Percentiles rank a stretch among this genome's conserved stretches.
Evolutionary conservation across 2,329 filamentous ascomycete genomes (phyloP).

Genomic region (Tolypocladium amazonense): DNA sequence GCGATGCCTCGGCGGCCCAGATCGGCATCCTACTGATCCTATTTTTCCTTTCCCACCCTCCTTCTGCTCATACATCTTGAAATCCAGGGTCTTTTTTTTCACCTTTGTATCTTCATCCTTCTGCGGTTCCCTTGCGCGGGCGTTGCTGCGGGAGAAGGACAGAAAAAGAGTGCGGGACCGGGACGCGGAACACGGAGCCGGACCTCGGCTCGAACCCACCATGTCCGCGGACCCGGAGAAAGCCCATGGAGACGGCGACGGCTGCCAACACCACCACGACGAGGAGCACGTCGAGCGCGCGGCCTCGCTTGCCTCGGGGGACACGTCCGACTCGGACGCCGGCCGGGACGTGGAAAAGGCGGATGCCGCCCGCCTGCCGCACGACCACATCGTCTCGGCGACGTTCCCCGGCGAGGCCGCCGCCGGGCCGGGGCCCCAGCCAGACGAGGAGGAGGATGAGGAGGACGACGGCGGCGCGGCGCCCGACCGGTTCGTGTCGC

Average conservation of each 20-base stretch:
- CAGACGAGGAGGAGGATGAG: neutral
- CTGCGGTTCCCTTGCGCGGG: neutral
- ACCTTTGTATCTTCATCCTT: neutral
- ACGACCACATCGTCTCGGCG: neutral
- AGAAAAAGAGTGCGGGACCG: neutral
- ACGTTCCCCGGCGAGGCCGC: neutral
- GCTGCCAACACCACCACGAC: neutral
- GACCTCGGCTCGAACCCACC: neutral
- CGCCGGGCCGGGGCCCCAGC: neutral
- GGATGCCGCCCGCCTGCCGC: neutral
- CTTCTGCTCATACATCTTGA: neutral
- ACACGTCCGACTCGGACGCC: neutral
- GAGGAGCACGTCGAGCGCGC: neutral
- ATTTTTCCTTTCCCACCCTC: neutral
- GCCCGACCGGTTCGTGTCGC: conserved; percentile 14
- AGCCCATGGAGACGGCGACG: neutral
- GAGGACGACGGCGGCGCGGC: neutral
- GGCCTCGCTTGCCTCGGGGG: neutral
- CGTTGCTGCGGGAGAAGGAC: neutral
- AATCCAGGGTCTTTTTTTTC: neutral
- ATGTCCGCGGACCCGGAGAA: conserved; percentile 1
- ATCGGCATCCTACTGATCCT: neutral
- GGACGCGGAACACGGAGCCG: neutral
- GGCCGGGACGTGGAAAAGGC: neutral
- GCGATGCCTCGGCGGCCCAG: neutral